phyloP scores from a whole-genome alignment of 352 stramenopile genomes.

The Pythium oligandrum region DNA sequence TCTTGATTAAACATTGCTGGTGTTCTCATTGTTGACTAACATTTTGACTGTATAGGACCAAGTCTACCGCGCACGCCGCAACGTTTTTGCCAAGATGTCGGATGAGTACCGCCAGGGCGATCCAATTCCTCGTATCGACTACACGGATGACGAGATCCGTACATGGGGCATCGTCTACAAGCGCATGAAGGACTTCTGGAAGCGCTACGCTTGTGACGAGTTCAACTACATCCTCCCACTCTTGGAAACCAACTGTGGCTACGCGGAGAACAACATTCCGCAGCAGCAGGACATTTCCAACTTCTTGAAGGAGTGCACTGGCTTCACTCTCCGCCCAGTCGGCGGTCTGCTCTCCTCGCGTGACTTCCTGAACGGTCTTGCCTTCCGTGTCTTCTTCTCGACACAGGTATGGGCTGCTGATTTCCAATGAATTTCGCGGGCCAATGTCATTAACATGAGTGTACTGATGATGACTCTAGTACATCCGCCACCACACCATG shows the following conservation, averaged over 20 bases:
- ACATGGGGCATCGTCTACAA: conserved; percentile 94
- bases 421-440: not conserved
- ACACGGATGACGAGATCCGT: conserved; percentile 91
- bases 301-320: conserved; percentile 92
- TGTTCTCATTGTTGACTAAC: not conserved
- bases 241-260: conserved; percentile 94
- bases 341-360: conserved; percentile 93
- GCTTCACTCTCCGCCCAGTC: conserved; percentile 90
- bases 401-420: conserved; percentile 64
- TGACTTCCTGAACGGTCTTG: conserved; percentile 97
- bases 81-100: conserved; percentile 86
- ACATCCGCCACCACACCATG: conserved; percentile 93
- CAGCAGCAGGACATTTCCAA: conserved; percentile 94
- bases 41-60: conserved; percentile 38
- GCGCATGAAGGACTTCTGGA: conserved; percentile 91
- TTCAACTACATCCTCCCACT: conserved; percentile 95
- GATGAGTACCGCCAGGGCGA: conserved; percentile 89
- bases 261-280: conserved; percentile 92
- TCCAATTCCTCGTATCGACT: conserved; percentile 91
- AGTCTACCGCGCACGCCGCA: conserved; percentile 88
- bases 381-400: conserved; percentile 98
- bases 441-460: not conserved
- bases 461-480: conserved; percentile 34
- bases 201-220: conserved; percentile 94
- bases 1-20: not conserved